A percentile compares a stretch with the other conserved stretches of the same genome.
Conservation (phyloP, 1,284 basidiomycete genomes). For the Ceraceosorus guamensis region DNA sequence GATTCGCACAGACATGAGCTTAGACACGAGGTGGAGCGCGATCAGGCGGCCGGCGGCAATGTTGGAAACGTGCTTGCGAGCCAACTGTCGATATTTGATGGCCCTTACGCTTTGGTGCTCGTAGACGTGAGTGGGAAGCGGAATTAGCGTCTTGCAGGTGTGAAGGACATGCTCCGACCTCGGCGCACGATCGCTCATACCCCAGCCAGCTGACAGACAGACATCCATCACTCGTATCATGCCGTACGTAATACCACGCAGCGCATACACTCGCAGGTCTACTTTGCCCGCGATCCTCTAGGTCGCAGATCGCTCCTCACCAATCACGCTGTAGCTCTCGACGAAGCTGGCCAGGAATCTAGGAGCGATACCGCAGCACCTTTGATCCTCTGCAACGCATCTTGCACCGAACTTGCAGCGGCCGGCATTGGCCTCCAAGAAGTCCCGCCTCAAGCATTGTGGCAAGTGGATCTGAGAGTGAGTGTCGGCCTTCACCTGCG, state of each 20-base stretch:
- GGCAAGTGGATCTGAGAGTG: slow-evolving; percentile 3
- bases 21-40: no score
- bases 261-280: no score
- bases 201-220: no score
- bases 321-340: slow-evolving; percentile 51
- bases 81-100: no score
- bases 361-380: neutral
- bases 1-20: no score
- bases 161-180: no score
- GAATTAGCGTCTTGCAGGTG: slow-evolving; percentile 7
- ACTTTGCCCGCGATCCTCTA: slow-evolving; percentile 79
- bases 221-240: no score
- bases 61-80: no score
- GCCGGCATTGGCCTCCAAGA: slow-evolving; percentile 52
- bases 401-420: slow-evolving; percentile 51
- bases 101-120: slow-evolving; percentile 38
- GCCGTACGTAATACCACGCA: no score
- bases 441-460: slow-evolving; percentile 10
- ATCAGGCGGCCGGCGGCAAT: no score
- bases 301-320: slow-evolving; percentile 81
- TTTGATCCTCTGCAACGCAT: slow-evolving; percentile 63
- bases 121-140: slow-evolving; percentile 20
- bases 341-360: neutral
- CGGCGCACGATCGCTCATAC: no score
- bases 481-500: slow-evolving; percentile 7